Evolutionary conservation across 371 early-diverging fungal species (phyloP).

Genomic region (Thermomucor indicae-seudaticae): DNA sequence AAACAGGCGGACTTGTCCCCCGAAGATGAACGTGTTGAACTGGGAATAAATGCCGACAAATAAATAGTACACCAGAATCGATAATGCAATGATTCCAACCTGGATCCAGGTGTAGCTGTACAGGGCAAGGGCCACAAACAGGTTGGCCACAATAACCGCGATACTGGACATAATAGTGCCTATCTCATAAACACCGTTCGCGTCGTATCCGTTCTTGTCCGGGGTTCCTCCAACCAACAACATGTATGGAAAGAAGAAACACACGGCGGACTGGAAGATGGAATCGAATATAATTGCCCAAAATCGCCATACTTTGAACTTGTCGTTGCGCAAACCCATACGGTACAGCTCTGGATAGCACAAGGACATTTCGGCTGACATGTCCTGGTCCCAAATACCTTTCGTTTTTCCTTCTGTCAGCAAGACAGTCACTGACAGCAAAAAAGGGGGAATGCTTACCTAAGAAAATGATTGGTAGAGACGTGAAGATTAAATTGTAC

Average conservation of each 20-base stretch:
- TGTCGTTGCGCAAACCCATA: constrained; percentile 79
- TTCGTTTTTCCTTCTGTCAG: background rate
- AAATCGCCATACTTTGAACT: constrained; percentile 82
- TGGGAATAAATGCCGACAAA: constrained; percentile 50
- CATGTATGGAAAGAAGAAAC: constrained; percentile 72
- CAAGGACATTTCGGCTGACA: constrained; percentile 67
- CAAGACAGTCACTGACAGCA: background rate
- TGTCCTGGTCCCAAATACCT: constrained; percentile 89
- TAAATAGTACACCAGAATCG: constrained; percentile 42
- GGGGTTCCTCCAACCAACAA: constrained; percentile 43
- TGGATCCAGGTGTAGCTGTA: constrained; percentile 79
- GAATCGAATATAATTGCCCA: constrained; percentile 82
- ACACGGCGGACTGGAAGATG: constrained; percentile 84
- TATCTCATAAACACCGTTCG: constrained; percentile 66
- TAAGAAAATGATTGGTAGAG: constrained; percentile 61
- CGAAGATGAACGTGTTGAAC: constrained; percentile 37
- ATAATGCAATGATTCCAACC: constrained; percentile 49
- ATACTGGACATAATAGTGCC: constrained; percentile 79
- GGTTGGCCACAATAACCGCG: constrained; percentile 74
- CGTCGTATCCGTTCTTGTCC: constrained; percentile 52
- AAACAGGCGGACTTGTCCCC: constrained; percentile 43
- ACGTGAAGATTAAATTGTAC: constrained; percentile 79
- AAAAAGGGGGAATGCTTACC: constrained; percentile 6
- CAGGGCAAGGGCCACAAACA: constrained; percentile 75
- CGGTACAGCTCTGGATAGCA: constrained; percentile 84